Base-by-base conservation (phyloP, 768 basidiomycete genomes). In the Calocybe indica region DNA sequence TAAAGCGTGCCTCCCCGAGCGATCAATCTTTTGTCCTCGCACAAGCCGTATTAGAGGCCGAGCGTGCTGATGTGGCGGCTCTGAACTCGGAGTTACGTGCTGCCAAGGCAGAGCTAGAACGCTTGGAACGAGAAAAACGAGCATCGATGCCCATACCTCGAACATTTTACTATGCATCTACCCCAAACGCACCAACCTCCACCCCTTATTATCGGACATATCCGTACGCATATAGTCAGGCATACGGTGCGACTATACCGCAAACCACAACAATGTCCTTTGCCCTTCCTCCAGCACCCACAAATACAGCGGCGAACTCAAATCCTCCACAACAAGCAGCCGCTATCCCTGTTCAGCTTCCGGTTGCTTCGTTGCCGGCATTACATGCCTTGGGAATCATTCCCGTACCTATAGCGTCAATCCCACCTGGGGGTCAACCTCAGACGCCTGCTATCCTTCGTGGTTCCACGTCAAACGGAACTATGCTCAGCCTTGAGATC, bases 391-490 rank as follows among this genome's bases (percentile, higher is more conserved):
- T 89, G 32, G 88, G 87, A 7, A 90, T 91, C 52, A 69, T 82
- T 6, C 88, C 88, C 9, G 72, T 89, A 29, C 77, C 85, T 2
- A 73, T 73, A 11, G 60, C 73, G 9, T 74, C 81, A 11, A 57
- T 83, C 15, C 72, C 75, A 7, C 61, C 67, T 10, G 67, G 77
- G 38, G 78, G 74, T 15, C 79, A 83, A 52, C 72, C 79, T 12
- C 83, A 80, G 55, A 84, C 87, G 0, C 74, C 83, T n/a, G 88
- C 85, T n/a, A 76, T 91, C 11, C 69, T 90, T 43, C 77, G 82
- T 35, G 82, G 85, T 29, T 82, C 84, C 1, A 80, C 81, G 2
- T 76, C 80, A 6, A 82, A 87, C 56, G 87, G 87, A 9, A 75
- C 78, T 13, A 80, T 84, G 72, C 63, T 89, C 49, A 85, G 75